phyloP scores from a whole-genome alignment of 2,329 filamentous ascomycete genomes.

The Sporothrix pallida region DNA sequence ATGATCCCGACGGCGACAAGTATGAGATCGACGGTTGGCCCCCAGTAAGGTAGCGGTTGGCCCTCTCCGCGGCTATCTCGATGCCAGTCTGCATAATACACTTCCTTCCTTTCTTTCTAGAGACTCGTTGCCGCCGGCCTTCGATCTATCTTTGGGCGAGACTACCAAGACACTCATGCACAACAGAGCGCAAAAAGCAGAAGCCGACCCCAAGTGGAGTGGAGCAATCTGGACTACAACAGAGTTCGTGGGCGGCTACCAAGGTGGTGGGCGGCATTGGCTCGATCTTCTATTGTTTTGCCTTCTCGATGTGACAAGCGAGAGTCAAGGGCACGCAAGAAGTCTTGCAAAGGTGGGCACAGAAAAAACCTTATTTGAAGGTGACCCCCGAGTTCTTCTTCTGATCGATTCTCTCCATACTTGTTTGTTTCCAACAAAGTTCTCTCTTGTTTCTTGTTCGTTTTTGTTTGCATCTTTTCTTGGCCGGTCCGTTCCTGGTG shows the following conservation, averaged over 20 bases:
- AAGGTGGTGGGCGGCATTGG: neutral
- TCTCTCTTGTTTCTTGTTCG: neutral
- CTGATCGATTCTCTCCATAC: neutral
- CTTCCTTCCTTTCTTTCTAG: neutral
- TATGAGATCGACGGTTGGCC: conserved; percentile 1
- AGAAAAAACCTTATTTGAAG: conserved; percentile 23
- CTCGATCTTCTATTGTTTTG: too few species aligned
- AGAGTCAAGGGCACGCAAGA: neutral
- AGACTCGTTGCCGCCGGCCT: conserved; percentile 13
- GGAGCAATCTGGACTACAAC: conserved; percentile 6
- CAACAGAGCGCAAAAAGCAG: neutral
- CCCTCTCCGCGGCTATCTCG: conserved; percentile 10
- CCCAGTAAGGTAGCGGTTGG: neutral
- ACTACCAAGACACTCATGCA: too few species aligned
- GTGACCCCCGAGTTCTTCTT: neutral
- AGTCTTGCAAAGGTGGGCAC: neutral
- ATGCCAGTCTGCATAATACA: neutral
- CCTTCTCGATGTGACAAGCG: neutral
- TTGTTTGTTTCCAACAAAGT: neutral
- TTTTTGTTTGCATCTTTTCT: neutral
- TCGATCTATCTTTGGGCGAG: neutral
- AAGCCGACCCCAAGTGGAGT: neutral
- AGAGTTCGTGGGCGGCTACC: conserved; percentile 1
- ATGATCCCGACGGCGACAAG: neutral
- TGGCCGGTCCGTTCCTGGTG: conserved; percentile 20